Percentiles rank a stretch among this genome's conserved stretches.
These are phyloP conservation scores for Fusarium sp. DNA, from an alignment of 2,329 filamentous ascomycete genomes.

Conservation along the genomic window DNA sequence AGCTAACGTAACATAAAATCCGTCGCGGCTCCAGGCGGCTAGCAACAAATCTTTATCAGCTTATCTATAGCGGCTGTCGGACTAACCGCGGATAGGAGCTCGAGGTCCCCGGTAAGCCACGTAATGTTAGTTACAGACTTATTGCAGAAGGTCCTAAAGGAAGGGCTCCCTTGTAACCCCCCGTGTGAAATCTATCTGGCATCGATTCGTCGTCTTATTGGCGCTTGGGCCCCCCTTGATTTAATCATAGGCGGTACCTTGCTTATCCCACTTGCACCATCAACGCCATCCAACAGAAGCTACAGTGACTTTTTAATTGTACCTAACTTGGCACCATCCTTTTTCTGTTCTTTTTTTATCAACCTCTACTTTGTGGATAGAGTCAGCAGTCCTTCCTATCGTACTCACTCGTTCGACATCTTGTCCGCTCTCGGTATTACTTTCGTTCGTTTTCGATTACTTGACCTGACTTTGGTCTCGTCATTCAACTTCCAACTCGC, in stretches of 20 bases:
- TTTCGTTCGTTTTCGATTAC: not conserved
- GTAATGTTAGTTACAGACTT: constrained; percentile 33
- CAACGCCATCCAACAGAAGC: constrained; percentile 22
- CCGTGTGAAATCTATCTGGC: constrained; percentile 38
- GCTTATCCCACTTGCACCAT: constrained; percentile 30
- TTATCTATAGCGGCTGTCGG: constrained; percentile 37
- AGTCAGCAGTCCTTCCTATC: not conserved
- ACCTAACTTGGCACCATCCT: constrained; percentile 28
- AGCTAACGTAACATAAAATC: constrained; percentile 4
- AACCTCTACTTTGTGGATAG: not conserved
- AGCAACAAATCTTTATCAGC: constrained; percentile 20
- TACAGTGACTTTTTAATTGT: constrained; percentile 21
- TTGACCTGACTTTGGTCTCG: constrained; percentile 13
- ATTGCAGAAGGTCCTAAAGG: constrained; percentile 21
- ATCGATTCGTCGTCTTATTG: constrained; percentile 32
- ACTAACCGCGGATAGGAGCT: constrained; percentile 16
- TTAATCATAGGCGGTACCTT: constrained; percentile 41
- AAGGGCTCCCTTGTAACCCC: constrained; percentile 25
- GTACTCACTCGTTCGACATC: not conserved
- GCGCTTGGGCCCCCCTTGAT: constrained; percentile 30
- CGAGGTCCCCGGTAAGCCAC: constrained; percentile 20
- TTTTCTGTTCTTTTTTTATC: constrained; percentile 6
- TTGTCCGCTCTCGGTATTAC: not conserved
- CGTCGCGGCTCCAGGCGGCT: constrained; percentile 24
- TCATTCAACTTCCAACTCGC: constrained; percentile 30